Evolutionary conservation across 2,329 filamentous ascomycete genomes (phyloP).

Genomic region (Pseudocercospora fuligena): DNA sequence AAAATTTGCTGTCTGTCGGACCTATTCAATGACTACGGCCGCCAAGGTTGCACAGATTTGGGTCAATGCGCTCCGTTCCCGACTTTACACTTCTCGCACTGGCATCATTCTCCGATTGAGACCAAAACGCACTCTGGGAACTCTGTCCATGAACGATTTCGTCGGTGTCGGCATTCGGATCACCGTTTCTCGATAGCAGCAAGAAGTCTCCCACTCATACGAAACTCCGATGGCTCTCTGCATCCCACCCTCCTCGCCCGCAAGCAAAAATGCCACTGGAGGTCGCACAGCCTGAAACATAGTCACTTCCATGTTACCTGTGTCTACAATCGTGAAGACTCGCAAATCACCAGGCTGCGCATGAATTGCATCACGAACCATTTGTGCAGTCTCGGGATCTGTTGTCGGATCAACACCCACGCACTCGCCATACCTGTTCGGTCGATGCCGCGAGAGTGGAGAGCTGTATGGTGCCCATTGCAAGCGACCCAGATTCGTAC

Average conservation of each 20-base stretch:
- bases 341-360: conserved; percentile 13
- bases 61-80: not conserved
- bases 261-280: conserved; percentile 16
- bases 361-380: conserved; percentile 9
- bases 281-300: conserved; percentile 18
- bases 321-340: conserved; percentile 18
- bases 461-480: conserved; percentile 38
- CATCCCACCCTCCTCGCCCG: conserved; percentile 16
- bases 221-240: conserved; percentile 16
- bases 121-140: conserved; percentile 10
- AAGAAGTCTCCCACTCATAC: conserved; percentile 17
- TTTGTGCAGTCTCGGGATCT: conserved; percentile 5
- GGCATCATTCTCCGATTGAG: conserved; percentile 12
- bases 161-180: conserved; percentile 19
- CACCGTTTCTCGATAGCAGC: conserved; percentile 18
- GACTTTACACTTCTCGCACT: not conserved
- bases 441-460: conserved; percentile 15
- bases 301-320: conserved; percentile 19
- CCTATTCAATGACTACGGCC: no score
- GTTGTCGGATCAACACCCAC: conserved; percentile 19
- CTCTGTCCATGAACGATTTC: conserved; percentile 10
- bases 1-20: no score
- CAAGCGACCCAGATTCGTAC: conserved; percentile 42
- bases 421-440: conserved; percentile 17
- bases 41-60: not conserved